Conservation (phyloP, 768 basidiomycete genomes). For the Ramaria rubella region DNA sequence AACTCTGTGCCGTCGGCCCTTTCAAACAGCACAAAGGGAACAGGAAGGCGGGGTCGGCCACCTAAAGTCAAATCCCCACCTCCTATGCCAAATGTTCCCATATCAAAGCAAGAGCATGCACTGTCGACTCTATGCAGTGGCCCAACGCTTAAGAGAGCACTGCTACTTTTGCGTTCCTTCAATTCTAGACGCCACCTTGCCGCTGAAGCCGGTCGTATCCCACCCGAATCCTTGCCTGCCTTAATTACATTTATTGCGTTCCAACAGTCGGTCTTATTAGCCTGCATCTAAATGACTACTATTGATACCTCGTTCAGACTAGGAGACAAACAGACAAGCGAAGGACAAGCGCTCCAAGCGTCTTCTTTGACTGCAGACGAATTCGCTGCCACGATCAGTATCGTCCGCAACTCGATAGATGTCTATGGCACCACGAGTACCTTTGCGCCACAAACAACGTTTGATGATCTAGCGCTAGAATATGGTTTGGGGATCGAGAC, state of each 20-base stretch:
- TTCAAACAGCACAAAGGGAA: neutral
- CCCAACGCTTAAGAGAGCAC: neutral
- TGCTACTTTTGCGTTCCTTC: slow-evolving; percentile 3
- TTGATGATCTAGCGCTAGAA: slow-evolving; percentile 9
- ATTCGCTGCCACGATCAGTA: neutral
- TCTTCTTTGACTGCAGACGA: neutral
- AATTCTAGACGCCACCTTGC: neutral
- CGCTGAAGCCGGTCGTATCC: neutral
- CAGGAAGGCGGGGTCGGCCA: slow-evolving; percentile 3
- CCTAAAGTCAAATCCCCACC: neutral
- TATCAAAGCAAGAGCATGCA: neutral
- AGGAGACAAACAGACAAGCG: neutral
- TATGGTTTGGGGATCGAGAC: slow-evolving; percentile 5
- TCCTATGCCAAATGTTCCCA: neutral
- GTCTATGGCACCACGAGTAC: neutral
- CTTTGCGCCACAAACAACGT: slow-evolving; percentile 1
- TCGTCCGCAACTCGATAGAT: neutral
- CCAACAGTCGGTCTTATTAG: slow-evolving; percentile 1
- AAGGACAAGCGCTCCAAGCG: neutral
- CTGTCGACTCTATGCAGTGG: neutral
- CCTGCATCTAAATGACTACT: neutral
- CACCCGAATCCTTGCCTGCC: neutral
- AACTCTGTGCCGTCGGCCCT: neutral
- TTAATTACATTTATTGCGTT: neutral
- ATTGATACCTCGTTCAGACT: neutral